phyloP scores from a whole-genome alignment of 768 basidiomycete genomes.

The Auriscalpium microsporum region DNA sequence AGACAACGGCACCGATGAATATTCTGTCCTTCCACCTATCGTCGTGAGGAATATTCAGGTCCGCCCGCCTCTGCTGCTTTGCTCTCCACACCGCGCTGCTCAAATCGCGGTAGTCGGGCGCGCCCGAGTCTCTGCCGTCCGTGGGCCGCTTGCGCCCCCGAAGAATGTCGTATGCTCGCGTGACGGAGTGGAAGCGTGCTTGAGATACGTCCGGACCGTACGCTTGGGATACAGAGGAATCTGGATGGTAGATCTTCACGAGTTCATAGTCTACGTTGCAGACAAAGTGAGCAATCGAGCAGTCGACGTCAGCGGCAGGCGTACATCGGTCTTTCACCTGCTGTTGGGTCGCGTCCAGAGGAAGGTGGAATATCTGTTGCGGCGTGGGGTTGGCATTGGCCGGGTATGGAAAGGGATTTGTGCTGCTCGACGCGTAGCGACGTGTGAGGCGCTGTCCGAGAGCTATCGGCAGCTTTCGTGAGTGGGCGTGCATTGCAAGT shows the following conservation, averaged over 20 bases:
- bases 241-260: conserved; percentile 72
- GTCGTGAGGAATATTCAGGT: conserved; percentile 44
- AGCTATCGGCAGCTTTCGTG: no score
- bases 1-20: conserved; percentile 44
- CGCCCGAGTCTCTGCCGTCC: conserved; percentile 22
- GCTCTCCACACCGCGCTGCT: conserved; percentile 35
- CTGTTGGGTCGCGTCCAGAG: conserved; percentile 23
- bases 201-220: conserved; percentile 44
- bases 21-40: conserved; percentile 62
- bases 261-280: conserved; percentile 59
- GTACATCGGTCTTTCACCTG: conserved; percentile 32
- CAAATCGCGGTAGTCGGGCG: conserved; percentile 20
- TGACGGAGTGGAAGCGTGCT: conserved; percentile 60
- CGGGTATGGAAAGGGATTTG: conserved; percentile 29
- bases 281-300: neutral
- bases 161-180: conserved; percentile 57
- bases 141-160: conserved; percentile 34
- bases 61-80: conserved; percentile 22
- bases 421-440: conserved; percentile 13
- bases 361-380: conserved; percentile 34
- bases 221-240: conserved; percentile 40
- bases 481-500: no score
- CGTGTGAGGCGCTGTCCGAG: neutral
- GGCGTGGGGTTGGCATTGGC: conserved; percentile 25
- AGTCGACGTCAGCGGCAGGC: conserved; percentile 8